These are phyloP conservation scores for Kondoa subrosea DNA, from an alignment of 768 basidiomycete genomes.

Conservation along the genomic window DNA sequence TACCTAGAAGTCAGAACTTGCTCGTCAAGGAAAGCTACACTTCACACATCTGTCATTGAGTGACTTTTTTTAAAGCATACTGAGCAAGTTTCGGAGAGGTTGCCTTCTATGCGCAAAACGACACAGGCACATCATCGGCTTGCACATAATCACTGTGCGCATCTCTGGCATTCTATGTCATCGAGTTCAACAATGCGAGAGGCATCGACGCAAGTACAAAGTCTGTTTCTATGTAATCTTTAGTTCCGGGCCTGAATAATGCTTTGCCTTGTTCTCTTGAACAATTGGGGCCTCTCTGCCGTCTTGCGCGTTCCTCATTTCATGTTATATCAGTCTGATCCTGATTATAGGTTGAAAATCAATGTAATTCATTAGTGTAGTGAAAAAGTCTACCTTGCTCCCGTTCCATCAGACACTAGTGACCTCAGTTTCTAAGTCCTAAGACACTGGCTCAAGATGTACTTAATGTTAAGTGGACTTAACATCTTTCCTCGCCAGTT, in stretches of 20 bases:
- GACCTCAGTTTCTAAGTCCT: too few species aligned
- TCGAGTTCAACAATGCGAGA: neutral
- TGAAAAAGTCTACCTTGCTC: constrained; percentile 1
- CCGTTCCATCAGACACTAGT: too few species aligned
- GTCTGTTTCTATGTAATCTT: too few species aligned
- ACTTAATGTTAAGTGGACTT: neutral
- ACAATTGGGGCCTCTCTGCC: too few species aligned
- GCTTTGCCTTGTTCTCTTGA: too few species aligned
- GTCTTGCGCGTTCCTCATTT: too few species aligned
- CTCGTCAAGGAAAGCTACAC: neutral
- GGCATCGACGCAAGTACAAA: neutral
- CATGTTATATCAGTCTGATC: neutral
- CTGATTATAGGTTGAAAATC: neutral
- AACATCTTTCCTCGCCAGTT: too few species aligned
- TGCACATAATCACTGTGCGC: neutral
- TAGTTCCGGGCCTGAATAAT: too few species aligned
- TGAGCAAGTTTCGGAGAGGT: neutral
- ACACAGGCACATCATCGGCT: neutral
- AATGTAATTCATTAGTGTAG: neutral
- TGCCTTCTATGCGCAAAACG: too few species aligned
- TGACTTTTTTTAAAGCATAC: neutral
- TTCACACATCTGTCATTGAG: neutral
- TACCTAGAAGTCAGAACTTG: neutral
- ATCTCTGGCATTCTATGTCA: neutral
- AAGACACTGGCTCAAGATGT: neutral